Conservation (phyloP, 495 filamentous ascomycete species). For the Cetradonia linearis region DNA sequence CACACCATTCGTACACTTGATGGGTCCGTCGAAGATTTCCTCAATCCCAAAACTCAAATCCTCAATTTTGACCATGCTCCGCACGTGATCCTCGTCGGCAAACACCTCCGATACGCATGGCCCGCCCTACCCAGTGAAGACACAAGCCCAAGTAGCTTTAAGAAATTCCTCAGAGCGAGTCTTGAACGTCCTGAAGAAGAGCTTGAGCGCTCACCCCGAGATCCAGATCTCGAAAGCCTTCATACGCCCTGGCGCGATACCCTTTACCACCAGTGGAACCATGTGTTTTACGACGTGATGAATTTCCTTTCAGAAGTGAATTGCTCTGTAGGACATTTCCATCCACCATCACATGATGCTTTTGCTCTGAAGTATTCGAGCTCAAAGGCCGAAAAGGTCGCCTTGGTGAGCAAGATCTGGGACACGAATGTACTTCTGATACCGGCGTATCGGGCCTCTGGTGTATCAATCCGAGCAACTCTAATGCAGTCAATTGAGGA, state of each 20-base stretch:
- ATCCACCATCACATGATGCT: background rate
- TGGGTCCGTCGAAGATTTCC: background rate
- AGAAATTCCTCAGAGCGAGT: background rate
- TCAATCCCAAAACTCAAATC: background rate
- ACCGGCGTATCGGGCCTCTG: background rate
- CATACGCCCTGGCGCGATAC: slow-evolving; percentile 3
- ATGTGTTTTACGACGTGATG: slow-evolving; percentile 2
- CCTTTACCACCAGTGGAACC: background rate
- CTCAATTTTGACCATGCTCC: background rate
- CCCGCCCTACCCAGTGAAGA: background rate
- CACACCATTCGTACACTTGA: background rate
- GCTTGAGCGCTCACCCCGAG: background rate
- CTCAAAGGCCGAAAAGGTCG: background rate
- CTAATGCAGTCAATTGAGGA: background rate
- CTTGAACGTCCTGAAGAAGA: background rate
- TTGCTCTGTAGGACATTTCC: background rate
- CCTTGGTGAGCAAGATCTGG: background rate
- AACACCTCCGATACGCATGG: slow-evolving; percentile 2
- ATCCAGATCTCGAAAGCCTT: slow-evolving; percentile 3
- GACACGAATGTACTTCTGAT: slow-evolving; percentile 3
- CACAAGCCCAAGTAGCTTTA: background rate
- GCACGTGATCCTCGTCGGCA: background rate
- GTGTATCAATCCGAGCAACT: background rate
- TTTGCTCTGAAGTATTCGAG: background rate
- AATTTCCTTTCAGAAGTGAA: background rate